Evolutionary conservation across 2,329 filamentous ascomycete species (phyloP), one percentile per base, ranked within the genome.

Genomic region (Sporothrix brunneoviolacea): DNA sequence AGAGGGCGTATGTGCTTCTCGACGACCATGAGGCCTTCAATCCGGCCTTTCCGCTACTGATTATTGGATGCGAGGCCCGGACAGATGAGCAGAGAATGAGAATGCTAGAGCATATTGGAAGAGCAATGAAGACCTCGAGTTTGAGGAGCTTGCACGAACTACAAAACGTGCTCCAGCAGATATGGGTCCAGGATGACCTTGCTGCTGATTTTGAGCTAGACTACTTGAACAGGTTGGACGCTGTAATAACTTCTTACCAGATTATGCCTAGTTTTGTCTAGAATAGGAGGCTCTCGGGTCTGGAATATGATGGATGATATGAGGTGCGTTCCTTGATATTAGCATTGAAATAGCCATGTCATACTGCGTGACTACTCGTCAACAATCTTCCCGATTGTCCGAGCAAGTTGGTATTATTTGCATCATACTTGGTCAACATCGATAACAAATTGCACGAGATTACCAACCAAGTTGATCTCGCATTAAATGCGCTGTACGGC

Each of bases 251-350:
- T 4, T 50, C 48, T n/a, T 50, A 50, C 33, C 39, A 18, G 48
- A 50, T 44, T 9, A 50, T 50, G 40, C 48, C 48, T 4, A 50
- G 48, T 50, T 50, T 50, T 50, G 48, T 43, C 18, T 37, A 50
- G 18, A n/a, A 42, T 32, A 32, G 13, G 8, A 32, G 13, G 28
- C 13, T 32, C 28, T 32, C 28, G 13, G 8, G 28, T n/a, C n/a
- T n/a, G n/a, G n/a, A 32, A 32, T 13, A 32, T 32, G 28, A 32
- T 32, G 13, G 28, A 13, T 32, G 13, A 32, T 32, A 32, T n/a
- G n/a, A n/a, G n/a, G n/a, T n/a, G n/a, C n/a, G n/a, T n/a, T n/a
- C n/a, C n/a, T n/a, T n/a, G n/a, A n/a, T n/a, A n/a, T n/a, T n/a
- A n/a, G n/a, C n/a, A n/a, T n/a, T n/a, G n/a, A n/a, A n/a, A n/a